These are phyloP conservation scores for Aspergillus luchuensis DNA, from an alignment of 2,329 filamentous ascomycete genomes.

Conservation along the genomic window DNA sequence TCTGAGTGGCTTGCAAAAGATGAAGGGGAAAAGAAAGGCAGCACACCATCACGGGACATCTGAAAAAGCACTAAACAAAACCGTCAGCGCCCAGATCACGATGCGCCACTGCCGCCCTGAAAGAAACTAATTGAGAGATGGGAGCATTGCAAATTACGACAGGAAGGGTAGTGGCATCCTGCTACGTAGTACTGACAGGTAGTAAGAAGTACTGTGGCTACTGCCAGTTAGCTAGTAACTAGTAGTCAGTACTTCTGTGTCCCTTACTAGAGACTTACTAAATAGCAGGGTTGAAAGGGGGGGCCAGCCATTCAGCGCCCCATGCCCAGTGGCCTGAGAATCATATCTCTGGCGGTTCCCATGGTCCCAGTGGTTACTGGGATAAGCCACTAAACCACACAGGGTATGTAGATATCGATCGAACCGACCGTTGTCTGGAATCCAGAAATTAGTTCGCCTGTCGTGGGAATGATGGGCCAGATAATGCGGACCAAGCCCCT, in stretches of 20 bases:
- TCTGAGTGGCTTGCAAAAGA: neutral
- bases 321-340: conserved; percentile 2
- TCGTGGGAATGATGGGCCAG: conserved; percentile 1
- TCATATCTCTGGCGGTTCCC: neutral
- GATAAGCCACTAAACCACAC: neutral
- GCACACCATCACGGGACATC: neutral
- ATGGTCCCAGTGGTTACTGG: neutral
- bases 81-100: neutral
- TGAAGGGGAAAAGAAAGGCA: too few relatives aligned
- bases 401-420: neutral
- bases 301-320: conserved; percentile 5
- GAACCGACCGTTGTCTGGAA: conserved; percentile 4
- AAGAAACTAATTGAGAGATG: neutral
- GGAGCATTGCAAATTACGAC: neutral
- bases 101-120: neutral
- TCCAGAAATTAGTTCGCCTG: neutral
- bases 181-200: neutral
- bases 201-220: neutral
- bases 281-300: neutral
- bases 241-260: too few relatives aligned
- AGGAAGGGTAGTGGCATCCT: neutral
- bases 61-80: neutral
- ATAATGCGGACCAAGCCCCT: neutral
- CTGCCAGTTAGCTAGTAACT: too few relatives aligned
- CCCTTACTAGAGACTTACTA: neutral